These are phyloP conservation scores for Linum tenue DNA, from an alignment of 345 rosid species.

Conservation along the genomic window DNA sequence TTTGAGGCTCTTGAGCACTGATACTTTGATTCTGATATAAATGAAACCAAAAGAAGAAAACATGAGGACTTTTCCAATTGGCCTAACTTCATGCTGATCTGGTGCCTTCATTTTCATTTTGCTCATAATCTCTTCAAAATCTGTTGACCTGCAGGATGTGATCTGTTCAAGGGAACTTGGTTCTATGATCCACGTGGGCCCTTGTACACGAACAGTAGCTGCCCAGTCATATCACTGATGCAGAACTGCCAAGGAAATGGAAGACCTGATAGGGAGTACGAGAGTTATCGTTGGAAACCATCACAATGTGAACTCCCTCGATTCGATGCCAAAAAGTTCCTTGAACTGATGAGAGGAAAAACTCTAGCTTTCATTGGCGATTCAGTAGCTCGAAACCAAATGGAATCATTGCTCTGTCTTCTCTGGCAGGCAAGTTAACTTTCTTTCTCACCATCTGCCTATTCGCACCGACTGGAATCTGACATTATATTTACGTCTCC, in stretches of 20 bases:
- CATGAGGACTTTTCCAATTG: background rate
- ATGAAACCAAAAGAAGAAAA: too few relatives aligned
- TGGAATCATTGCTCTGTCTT: slow-evolving; percentile 95
- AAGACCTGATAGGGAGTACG: slow-evolving; percentile 85
- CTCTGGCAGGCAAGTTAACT: slow-evolving; percentile 83
- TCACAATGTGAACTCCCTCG: slow-evolving; percentile 79
- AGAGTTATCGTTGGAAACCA: slow-evolving; percentile 96
- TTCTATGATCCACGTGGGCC: slow-evolving; percentile 76
- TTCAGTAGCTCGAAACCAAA: slow-evolving; percentile 96
- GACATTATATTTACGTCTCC: slow-evolving; percentile 15
- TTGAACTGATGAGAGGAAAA: slow-evolving; percentile 89
- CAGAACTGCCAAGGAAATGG: slow-evolving; percentile 99
- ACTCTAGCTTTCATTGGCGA: slow-evolving; percentile 89
- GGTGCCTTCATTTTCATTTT: background rate
- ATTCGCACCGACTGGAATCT: too few relatives aligned
- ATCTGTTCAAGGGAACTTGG: slow-evolving; percentile 79
- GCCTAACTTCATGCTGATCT: background rate
- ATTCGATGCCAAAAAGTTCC: slow-evolving; percentile 76
- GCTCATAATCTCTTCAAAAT: too few relatives aligned
- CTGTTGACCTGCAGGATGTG: slow-evolving; percentile 41
- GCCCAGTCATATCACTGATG: slow-evolving; percentile 89
- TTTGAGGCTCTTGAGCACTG: too few relatives aligned
- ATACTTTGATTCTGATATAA: too few relatives aligned
- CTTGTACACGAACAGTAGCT: slow-evolving; percentile 76
- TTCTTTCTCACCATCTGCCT: background rate